Conservation (phyloP, 1,284 basidiomycete species). For the Ganoderma leucocontextum region DNA sequence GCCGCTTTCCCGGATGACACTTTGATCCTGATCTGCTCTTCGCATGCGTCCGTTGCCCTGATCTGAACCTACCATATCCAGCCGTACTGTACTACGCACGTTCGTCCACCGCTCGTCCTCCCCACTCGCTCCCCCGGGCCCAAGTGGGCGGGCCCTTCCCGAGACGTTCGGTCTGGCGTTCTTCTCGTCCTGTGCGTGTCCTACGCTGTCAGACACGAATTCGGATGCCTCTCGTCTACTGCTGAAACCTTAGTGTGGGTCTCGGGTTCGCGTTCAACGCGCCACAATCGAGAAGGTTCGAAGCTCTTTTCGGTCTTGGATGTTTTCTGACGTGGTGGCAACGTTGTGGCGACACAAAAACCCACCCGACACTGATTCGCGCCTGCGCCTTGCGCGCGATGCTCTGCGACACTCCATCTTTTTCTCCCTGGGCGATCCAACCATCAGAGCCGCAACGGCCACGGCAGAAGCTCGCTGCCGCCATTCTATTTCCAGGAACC, state of each 20-base stretch:
- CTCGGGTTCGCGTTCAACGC: not conserved
- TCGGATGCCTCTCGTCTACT: slow-evolving; percentile 6
- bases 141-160: not conserved
- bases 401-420: not conserved
- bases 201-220: slow-evolving; percentile 15
- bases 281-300: slow-evolving; percentile 6
- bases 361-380: not conserved
- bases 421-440: not conserved
- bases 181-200: not conserved
- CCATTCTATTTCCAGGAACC: not conserved
- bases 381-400: too few relatives aligned
- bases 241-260: not conserved
- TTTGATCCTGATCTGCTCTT: slow-evolving; percentile 25
- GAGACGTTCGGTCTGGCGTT: not conserved
- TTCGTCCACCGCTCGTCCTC: slow-evolving; percentile 11
- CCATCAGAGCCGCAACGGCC: not conserved
- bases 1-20: slow-evolving; percentile 14
- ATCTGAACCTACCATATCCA: not conserved
- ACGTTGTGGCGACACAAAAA: not conserved
- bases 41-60: slow-evolving; percentile 11
- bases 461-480: not conserved
- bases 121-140: not conserved
- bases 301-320: not conserved
- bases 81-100: slow-evolving; percentile 15
- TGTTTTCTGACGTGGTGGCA: not conserved